Conservation (phyloP, 768 basidiomycete genomes). For the Xanthoconium stramineum region DNA sequence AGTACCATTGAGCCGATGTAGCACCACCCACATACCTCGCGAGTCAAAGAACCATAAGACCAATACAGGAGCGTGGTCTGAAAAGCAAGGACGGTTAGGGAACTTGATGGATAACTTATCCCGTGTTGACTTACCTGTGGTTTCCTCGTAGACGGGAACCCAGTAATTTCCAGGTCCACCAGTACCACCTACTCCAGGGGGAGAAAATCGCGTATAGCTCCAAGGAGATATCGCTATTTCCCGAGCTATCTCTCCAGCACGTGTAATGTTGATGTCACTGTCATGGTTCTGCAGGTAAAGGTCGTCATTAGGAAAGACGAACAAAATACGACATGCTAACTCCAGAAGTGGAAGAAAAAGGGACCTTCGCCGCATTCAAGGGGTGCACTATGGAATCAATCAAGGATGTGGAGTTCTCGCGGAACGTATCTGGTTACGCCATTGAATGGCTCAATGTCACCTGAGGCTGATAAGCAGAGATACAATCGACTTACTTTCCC, state of each 20-base stretch:
- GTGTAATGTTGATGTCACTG: conserved; percentile 70
- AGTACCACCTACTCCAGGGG: conserved; percentile 58
- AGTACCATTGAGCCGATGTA: not conserved
- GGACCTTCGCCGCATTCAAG: conserved; percentile 51
- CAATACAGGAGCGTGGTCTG: conserved; percentile 46
- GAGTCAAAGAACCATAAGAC: conserved; percentile 80
- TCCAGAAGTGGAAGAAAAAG: conserved; percentile 69
- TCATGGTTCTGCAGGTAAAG: conserved; percentile 59
- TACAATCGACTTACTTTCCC: conserved; percentile 46
- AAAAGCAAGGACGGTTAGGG: not conserved
- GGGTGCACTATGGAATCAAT: conserved; percentile 65
- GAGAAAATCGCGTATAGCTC: conserved; percentile 62
- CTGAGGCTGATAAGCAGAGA: not conserved
- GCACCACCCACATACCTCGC: conserved; percentile 39
- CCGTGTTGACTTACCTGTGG: conserved; percentile 26
- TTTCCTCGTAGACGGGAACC: conserved; percentile 59
- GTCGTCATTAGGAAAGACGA: not conserved
- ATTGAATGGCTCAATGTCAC: not conserved
- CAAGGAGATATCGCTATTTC: conserved; percentile 52
- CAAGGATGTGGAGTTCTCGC: conserved; percentile 61
- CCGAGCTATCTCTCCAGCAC: conserved; percentile 60
- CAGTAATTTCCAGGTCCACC: conserved; percentile 72
- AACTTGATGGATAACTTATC: not conserved
- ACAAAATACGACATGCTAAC: conserved; percentile 36
- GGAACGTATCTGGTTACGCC: conserved; percentile 52